Base-by-base conservation (phyloP, 2,329 filamentous ascomycete species). In the Magnaporthiopsis rhizophila region DNA sequence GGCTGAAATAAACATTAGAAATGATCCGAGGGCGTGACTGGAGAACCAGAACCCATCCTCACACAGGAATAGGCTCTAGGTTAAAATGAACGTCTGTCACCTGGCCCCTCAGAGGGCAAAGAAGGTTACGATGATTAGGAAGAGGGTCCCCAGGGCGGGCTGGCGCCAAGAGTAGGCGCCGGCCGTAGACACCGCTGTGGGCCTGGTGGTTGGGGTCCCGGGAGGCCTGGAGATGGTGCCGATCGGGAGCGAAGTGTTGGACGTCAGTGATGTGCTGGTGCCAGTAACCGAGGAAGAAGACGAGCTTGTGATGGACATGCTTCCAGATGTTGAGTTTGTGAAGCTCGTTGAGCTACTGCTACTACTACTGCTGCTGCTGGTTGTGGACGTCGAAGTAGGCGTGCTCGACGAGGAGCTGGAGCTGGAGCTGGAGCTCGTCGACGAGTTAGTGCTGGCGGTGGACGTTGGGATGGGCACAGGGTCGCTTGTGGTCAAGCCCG, bases 401-500 rank as follows among this genome's bases (percentile, higher is more conserved):
- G 34, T 26, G 15, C 12, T 32, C 26, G 34, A 18, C 21, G 34
- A 15, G 34, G 59, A 38, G 59, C 32, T 32, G 2, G 59, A 38
- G 24, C n/a, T 26, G 21, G 34, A 4, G 34, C 34, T 18, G 30
- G 59, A n/a, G 45, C 61, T 38, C 45, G 61, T 62, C 2, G 18
- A 18, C 15, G 61, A 7, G 18, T 50, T n/a, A 9, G 50, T 36
- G 26, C 7, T 13, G n/a, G 65, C 28, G 28, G 66, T 58, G 1
- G 63, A 21, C 15, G 63, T 53, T 9, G 64, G 30, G 34, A 60
- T 62, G 11, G 65, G 32, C 56, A 66, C 62, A 5, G 64, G 58
- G 13, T 34, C n/a, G 38, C 36, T 50, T n/a, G 61, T 57, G 21
- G 36, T 65, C 56, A 32, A 57, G 36, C 62, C 56, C 0, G 38